Base-by-base conservation (phyloP, 768 basidiomycete genomes). In the Leccinum rimulosum region DNA sequence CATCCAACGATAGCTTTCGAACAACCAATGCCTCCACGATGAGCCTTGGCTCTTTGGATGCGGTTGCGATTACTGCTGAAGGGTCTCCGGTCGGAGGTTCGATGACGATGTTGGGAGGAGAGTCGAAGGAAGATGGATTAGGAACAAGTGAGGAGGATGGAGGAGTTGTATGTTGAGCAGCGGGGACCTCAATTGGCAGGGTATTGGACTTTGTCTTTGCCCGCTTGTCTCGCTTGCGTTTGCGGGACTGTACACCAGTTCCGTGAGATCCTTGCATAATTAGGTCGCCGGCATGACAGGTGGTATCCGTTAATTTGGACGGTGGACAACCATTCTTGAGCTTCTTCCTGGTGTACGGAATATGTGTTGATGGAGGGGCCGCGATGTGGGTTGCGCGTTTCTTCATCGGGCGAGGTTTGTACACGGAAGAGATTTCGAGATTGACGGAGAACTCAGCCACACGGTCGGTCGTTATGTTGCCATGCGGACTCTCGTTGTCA, bases 1-100 rank as follows among this genome's bases (percentile, higher is more conserved):
- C 91, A 57, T 89, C 88, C 2, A 87, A 66, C 17, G 86, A 85
- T 74, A 92, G 76, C 71, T 93, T 90, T 50, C 89, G 80, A 19
- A 92, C 84, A 2, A 94, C 86, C 31, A 93, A 78, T 2, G 84
- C 91, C 70, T 94, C 91, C 10, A 92, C 89, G 50, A 93, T 92
- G 4, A 87, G 75, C n/a, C 88, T 76, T 33, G 82, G 79, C 52
- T 80, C 78, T 17, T 64, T 54, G 19, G 50, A 33, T 15, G 50
- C 9, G 17, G 27, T 43, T 11, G 36, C 45, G 5, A 47, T 52
- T 40, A 19, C 25, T 38, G 7, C 48, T 53, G 6, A 62, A 49
- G 12, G 7, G 55, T 52, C 58, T 50, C 50, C 28, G 35, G 36
- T 50, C n/a, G 43, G 58, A 8, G 64, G 54, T 25, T 70, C 69